phyloP scores from a whole-genome alignment of 2,329 filamentous ascomycete genomes.

The Nectriaceae sp. region DNA sequence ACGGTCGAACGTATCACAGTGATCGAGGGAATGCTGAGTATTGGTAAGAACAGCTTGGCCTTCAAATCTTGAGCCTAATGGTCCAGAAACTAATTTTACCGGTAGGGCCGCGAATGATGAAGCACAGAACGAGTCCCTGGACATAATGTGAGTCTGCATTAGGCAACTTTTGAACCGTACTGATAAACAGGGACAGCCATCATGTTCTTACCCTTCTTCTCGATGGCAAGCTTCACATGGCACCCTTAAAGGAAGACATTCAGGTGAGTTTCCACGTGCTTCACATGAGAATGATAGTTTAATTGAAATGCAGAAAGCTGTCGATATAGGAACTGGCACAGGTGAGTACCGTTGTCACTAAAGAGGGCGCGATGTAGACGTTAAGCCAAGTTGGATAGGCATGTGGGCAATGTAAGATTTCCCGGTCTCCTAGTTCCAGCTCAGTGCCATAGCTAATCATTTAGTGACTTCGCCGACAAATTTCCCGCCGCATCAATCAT shows the following conservation, averaged over 20 bases:
- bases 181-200: neutral
- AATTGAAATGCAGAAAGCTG: conserved; percentile 34
- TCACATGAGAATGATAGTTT: neutral
- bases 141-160: neutral
- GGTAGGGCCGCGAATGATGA: conserved; percentile 8
- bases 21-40: no score
- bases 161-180: neutral
- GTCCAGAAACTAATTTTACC: no score
- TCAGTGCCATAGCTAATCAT: neutral
- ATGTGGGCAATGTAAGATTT: conserved; percentile 7
- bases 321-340: conserved; percentile 46
- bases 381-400: neutral
- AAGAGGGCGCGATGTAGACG: conserved; percentile 1
- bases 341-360: conserved; percentile 21
- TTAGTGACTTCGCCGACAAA: conserved; percentile 36
- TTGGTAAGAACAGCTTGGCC: no score
- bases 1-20: no score
- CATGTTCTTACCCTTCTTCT: conserved; percentile 4
- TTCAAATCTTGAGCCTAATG: no score
- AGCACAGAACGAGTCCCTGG: conserved; percentile 3
- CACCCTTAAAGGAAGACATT: conserved; percentile 1
- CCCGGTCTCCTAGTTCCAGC: neutral
- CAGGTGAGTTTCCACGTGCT: neutral
- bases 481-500: conserved; percentile 47
- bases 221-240: conserved; percentile 7